A percentile compares a stretch with the other conserved stretches of the same genome.
Evolutionary conservation across 176 grass and related monocot genomes (phyloP).

Genomic region (Zoysia japonica): DNA sequence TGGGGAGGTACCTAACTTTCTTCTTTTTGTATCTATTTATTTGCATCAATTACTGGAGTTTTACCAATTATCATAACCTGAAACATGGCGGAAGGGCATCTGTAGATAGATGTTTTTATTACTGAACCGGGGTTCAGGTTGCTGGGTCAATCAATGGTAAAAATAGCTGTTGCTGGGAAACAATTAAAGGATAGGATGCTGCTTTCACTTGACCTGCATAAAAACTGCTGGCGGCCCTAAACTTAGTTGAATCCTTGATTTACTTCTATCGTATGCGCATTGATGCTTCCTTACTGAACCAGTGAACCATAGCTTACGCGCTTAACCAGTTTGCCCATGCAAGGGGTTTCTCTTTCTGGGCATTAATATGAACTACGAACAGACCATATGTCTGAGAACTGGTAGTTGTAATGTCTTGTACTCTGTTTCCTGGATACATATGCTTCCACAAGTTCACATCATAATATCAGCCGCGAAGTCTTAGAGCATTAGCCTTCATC

Average conservation of each 20-base stretch:
- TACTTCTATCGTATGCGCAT: background rate
- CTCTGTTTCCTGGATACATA: background rate
- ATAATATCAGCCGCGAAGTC: no score
- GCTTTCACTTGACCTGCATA: background rate
- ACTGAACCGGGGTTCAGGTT: background rate
- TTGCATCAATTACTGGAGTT: background rate
- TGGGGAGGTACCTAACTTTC: constrained; percentile 56
- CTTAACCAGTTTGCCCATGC: background rate
- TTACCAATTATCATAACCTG: background rate
- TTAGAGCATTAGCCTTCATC: background rate
- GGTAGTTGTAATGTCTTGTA: background rate
- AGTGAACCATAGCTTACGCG: background rate
- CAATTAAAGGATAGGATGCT: background rate
- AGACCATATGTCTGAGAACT: background rate
- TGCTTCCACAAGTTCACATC: background rate
- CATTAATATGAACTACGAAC: constrained; percentile 1
- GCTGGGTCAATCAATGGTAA: background rate
- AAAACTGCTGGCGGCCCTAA: background rate
- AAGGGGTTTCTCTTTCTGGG: background rate
- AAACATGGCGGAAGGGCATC: background rate
- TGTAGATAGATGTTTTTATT: background rate
- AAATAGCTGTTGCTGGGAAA: background rate
- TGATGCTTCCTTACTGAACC: background rate
- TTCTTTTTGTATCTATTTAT: background rate
- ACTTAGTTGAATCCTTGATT: background rate